These are phyloP conservation scores for Rosa hybrid DNA, from an alignment of 331 rosid species.

Conservation along the genomic window DNA sequence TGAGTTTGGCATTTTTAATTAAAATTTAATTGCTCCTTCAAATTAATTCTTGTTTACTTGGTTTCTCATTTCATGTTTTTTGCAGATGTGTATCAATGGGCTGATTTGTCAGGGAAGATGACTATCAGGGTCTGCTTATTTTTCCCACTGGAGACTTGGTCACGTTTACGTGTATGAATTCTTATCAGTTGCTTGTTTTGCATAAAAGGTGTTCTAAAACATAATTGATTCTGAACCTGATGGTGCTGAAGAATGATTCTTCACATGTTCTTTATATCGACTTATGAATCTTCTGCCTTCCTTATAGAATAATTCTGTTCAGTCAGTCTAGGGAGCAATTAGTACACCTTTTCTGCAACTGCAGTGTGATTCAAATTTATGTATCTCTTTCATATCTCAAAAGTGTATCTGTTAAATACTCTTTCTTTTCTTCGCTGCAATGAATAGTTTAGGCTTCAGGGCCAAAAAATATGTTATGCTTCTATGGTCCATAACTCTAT, in stretches of 20 bases:
- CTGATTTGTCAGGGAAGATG: slow-evolving; percentile 67
- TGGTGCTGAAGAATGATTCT: background rate
- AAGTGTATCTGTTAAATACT: background rate
- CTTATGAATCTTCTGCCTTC: background rate
- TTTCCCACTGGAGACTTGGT: slow-evolving; percentile 81
- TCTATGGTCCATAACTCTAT: background rate
- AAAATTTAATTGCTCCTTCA: background rate
- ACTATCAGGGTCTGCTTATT: slow-evolving; percentile 70
- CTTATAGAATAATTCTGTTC: background rate
- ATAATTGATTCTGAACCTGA: background rate
- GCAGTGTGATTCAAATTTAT: background rate
- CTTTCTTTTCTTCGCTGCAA: background rate
- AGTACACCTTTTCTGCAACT: background rate
- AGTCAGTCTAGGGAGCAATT: background rate
- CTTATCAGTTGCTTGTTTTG: slow-evolving; percentile 16
- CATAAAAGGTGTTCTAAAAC: background rate
- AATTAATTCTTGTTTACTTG: slow-evolving; percentile 16
- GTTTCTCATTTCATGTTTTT: background rate
- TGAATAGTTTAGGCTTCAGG: background rate
- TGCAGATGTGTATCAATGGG: slow-evolving; percentile 87
- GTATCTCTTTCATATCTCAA: background rate
- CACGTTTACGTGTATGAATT: slow-evolving; percentile 54
- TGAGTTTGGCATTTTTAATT: background rate
- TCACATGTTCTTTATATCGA: background rate
- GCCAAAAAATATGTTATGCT: background rate